Conservation (phyloP, 768 basidiomycete genomes). For the Tricholoma saponaceum region DNA sequence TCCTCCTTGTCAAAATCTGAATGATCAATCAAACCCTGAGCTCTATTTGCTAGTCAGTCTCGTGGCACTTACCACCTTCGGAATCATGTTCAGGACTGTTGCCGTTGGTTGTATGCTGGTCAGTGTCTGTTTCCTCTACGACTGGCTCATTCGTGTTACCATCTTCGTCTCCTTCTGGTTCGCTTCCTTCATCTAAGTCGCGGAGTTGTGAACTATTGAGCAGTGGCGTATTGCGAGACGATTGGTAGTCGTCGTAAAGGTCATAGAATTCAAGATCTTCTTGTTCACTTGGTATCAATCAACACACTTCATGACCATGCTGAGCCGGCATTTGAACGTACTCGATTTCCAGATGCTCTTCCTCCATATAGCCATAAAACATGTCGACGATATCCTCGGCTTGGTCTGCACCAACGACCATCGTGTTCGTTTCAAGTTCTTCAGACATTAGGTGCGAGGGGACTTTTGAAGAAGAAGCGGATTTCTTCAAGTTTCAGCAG, state of each 20-base stretch:
- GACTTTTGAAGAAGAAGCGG: not conserved
- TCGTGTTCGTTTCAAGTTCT: not conserved
- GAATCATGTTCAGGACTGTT: not conserved
- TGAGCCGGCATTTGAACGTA: not conserved
- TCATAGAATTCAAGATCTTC: slow-evolving; percentile 1
- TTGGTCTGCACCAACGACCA: not conserved
- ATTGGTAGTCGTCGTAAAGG: not conserved
- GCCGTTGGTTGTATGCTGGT: not conserved
- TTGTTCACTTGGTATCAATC: not conserved
- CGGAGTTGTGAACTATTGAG: not conserved
- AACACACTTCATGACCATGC: not conserved
- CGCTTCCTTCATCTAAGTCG: not conserved
- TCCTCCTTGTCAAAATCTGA: not conserved
- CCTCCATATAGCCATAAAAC: not conserved
- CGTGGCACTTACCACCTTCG: not conserved
- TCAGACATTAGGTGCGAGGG: not conserved
- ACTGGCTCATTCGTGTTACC: not conserved
- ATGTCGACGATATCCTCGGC: not conserved
- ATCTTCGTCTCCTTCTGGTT: not conserved
- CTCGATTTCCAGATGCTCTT: not conserved
- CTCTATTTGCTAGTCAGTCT: not conserved
- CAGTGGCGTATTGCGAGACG: not conserved
- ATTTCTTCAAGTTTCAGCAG: not conserved
- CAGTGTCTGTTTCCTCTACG: not conserved
- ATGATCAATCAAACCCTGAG: not conserved